A percentile compares a stretch with the other conserved stretches of the same genome.
Conservation (phyloP, 1,284 basidiomycete genomes). For the Coniferiporia weirii region DNA sequence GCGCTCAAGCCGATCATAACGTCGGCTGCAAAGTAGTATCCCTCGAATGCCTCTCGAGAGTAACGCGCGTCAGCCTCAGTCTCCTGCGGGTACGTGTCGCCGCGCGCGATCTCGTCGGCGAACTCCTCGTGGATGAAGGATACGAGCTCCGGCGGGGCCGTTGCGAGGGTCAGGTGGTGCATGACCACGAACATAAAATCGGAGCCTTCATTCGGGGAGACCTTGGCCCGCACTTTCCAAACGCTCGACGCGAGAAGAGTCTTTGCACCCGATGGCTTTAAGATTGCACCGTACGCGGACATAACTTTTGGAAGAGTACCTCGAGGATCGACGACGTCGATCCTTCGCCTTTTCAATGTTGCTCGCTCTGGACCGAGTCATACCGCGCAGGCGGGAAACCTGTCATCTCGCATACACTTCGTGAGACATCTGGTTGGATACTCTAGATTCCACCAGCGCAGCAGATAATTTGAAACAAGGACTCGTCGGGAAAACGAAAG, state of each 20-base stretch:
- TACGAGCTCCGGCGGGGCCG: conserved; percentile 4
- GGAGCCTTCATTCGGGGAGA: not conserved
- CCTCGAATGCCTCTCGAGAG: conserved; percentile 53
- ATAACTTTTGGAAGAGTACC: not conserved
- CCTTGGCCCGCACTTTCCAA: conserved; percentile 3
- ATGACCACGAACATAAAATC: conserved; percentile 1
- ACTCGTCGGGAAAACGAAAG: too few relatives aligned
- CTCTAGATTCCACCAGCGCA: too few relatives aligned
- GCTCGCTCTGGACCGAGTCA: not conserved
- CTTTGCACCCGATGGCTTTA: not conserved
- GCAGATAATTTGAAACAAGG: too few relatives aligned
- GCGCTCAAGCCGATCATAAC: conserved; percentile 66
- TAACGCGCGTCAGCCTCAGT: conserved; percentile 34
- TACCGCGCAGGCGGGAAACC: not conserved
- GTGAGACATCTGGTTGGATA: too few relatives aligned
- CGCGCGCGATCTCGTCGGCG: conserved; percentile 69
- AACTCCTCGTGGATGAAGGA: conserved; percentile 50
- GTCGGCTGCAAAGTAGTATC: conserved; percentile 73
- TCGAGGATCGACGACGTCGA: not conserved
- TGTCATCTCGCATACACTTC: too few relatives aligned
- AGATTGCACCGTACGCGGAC: conserved; percentile 12
- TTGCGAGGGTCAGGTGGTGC: conserved; percentile 10
- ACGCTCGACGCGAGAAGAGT: not conserved
- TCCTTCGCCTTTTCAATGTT: not conserved
- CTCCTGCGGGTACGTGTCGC: conserved; percentile 83